Evolutionary conservation across 2,329 filamentous ascomycete species (phyloP), one percentile per base, ranked within the genome.

Genomic region (Aspergillus sp.): DNA sequence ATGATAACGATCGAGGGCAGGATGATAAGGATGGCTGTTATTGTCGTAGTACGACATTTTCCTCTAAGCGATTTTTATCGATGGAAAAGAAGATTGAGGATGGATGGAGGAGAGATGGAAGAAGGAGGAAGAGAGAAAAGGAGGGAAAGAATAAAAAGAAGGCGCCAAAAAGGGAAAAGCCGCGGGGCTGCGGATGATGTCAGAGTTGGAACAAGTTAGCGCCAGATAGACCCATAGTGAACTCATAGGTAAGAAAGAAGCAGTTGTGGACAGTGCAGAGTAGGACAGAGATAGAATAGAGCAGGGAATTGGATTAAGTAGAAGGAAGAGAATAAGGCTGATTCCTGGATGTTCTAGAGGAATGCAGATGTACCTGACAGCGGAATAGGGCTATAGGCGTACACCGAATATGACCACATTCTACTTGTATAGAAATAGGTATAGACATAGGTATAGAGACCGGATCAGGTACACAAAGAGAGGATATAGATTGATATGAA

Each of bases 1-100:
- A 19, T 19, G 19, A 19, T 64, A 58, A 35, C 59, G 62, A 53
- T 67, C 64, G 51, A 58, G 60, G 43, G 57, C 55, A 34, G 57
- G 45, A 44, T 57, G 52, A 36, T 60, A 52, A 35, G 52, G 60
- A 47, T 59, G 62, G 3, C 30, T 5, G 2, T 32, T 9, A 44
- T 63, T 58, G 46, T 67, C 63, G 58, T 68, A 65, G 54, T 67
- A 68, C 32, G 64, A 55, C 63, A 68, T 68, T 44, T 19, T 19
- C 19, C 19, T 51, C 54, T 49, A 43, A 19, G 9, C 42, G 45
- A 32, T 30, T 35, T 34, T 35, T 8, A 34, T 29, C 41, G 43
- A 44, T 41, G n/a, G 49, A 36, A 41, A 44, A 29, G 32, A 42
- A 43, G 47, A 50, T 47, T 42, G 36, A 49, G 26, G 47, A 48